Evolutionary conservation across 306 rosid species (phyloP), one percentile per base, ranked within the genome.

Genomic region (Psophocarpus tetragonolobus): DNA sequence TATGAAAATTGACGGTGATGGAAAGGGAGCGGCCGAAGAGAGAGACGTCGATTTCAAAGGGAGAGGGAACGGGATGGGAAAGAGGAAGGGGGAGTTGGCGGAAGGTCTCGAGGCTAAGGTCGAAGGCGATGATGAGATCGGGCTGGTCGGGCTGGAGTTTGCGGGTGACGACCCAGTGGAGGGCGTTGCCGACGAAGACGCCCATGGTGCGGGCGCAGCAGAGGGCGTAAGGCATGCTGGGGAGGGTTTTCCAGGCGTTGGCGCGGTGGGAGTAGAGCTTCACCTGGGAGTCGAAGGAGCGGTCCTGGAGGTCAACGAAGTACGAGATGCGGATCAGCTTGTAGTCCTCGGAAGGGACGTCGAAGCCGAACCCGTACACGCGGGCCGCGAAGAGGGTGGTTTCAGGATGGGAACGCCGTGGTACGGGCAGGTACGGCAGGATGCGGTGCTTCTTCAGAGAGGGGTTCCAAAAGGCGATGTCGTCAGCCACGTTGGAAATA

Each of bases 391-490:
- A 84, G 1, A 84, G 23, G 11, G 23, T 33, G 23, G 74, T 24
- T 1, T 71, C 85, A 2, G 80, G 47, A 7, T 86, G 84, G 0
- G 78, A 44, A 3, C 75, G 84, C 3, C 81, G 78, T 2, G 82
- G 85, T 0, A 27, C 10, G 0, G 91, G 85, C 35, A 90, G 20
- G 44, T 44, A 82, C 1, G 97, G 89, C 15, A 93, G 58, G 11
- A 91, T 23, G 1, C 82, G 77, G 54, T 93, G 75, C 48, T 86
- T 77, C 2, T 74, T 62, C 0, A 75, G 78, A 15, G 81, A 83
- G 0, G 96, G 98, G 77, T 91, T 93, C 98, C 98, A 93, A 9
- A 91, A 11, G 6, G 93, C 96, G 76, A 93, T 77, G 42, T 93
- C 98, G 3, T 90, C 96, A 1, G 93, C 98, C 8, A 93, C 87